Evolutionary conservation across 108 stramenopile species (phyloP).

Genomic region (Bacterosira constricta): DNA sequence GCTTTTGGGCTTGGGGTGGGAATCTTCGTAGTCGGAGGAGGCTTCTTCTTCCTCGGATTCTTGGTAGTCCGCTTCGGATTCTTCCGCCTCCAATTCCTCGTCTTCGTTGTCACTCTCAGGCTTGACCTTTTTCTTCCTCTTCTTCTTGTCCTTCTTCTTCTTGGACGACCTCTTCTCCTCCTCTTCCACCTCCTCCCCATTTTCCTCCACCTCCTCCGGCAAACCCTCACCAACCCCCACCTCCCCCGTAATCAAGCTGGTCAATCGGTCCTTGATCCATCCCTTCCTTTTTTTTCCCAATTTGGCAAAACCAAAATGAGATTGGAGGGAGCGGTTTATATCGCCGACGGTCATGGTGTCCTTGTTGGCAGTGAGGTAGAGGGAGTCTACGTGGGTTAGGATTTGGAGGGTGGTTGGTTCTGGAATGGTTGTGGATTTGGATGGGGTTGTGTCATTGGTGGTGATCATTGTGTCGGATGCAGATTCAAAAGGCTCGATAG

Average conservation of each 20-base stretch:
- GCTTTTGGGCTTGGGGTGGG: slow-evolving; percentile 10
- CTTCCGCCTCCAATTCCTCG: slow-evolving; percentile 1
- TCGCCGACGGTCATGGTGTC: slow-evolving; percentile 46
- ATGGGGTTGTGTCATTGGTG: not conserved
- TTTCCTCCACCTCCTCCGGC: not conserved
- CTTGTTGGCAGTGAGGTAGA: slow-evolving; percentile 25
- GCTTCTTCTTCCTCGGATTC: slow-evolving; percentile 14
- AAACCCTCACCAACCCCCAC: not conserved
- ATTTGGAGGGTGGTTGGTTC: slow-evolving; percentile 14
- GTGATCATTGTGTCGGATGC: not conserved
- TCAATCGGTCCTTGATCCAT: slow-evolving; percentile 31
- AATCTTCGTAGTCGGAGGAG: slow-evolving; percentile 20
- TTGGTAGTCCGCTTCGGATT: slow-evolving; percentile 1
- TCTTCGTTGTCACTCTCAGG: not conserved
- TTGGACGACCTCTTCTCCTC: not conserved
- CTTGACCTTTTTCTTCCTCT: not conserved
- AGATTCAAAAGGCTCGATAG: not conserved
- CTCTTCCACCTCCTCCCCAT: slow-evolving; percentile 1
- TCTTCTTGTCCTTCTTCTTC: not conserved
- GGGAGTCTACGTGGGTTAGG: slow-evolving; percentile 15
- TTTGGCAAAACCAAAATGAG: slow-evolving; percentile 29
- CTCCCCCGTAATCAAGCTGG: slow-evolving; percentile 18
- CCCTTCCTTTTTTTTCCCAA: slow-evolving; percentile 29
- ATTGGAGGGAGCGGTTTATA: slow-evolving; percentile 23
- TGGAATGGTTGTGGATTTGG: not conserved